Evolutionary conservation across 352 stramenopile species (phyloP), one percentile per base, ranked within the genome.

Genomic region (Globisporangium lucens): DNA sequence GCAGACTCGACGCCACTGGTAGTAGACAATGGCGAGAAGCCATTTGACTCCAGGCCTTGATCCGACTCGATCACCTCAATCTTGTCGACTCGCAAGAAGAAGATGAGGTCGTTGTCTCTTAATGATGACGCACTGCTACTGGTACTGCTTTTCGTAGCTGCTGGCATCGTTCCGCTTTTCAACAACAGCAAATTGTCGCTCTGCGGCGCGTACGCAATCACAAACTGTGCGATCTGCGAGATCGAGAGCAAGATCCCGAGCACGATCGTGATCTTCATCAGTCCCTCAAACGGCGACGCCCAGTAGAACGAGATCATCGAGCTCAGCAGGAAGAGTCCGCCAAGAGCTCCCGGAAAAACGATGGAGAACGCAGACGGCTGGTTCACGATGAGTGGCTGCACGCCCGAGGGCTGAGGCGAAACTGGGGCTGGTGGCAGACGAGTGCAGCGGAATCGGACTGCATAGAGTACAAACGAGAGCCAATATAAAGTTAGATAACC

Each of bases 261-360:
- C n/a, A 93, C 77, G 22, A 93, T 91, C 12, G 87, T 95, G 65
- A 95, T 80, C 72, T 95, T 87, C 87, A 94, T 95, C 57, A 95
- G 71, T 2, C 84, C 85, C 71, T 89, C 82, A 57, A 93, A 94
- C 30, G 85, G 81, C 41, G 80, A 75, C 20, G 79, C 79, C 61
- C 81, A 90, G 69, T 83, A 91, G 64, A 93, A 79, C 33, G 87
- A 89, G 10, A 95, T 71, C 27, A 91, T 59, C 27, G 83, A 92
- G 67, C 85, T 93, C 33, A 94, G 72, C 36, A 95, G 62, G 52
- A 93, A 95, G 10, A 95, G 67, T 0, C 79, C 84, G 17, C 87
- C 80, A 2, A 95, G 72, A 33, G 74, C 82, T 6, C 82, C 80
- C 0, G 85, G 85, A 61, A 93, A 93, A 27, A 85, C 83, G 29